phyloP scores from a whole-genome alignment of 371 early-diverging fungal species.

The Apophysomyces sp. region DNA sequence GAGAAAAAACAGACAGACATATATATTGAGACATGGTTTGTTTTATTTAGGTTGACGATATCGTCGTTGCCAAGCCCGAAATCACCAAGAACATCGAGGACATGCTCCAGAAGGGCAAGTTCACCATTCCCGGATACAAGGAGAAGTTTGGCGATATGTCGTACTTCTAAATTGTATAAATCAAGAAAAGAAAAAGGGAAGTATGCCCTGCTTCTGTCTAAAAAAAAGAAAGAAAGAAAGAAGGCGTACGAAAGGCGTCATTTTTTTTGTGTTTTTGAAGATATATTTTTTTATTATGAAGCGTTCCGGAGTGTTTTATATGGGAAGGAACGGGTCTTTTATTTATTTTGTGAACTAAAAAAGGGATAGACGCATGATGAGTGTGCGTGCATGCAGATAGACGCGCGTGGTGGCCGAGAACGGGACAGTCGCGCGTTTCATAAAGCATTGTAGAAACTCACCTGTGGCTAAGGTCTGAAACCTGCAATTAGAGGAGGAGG shows the following conservation, averaged over 20 bases:
- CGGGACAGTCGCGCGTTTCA: no score
- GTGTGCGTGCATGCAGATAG: no score
- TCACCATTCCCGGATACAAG: slow-evolving; percentile 92
- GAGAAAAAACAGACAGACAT: no score
- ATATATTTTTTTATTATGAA: background rate
- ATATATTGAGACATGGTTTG: no score
- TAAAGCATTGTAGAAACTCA: no score
- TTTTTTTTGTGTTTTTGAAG: background rate
- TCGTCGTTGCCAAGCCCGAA: slow-evolving; percentile 91
- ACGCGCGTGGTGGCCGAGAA: no score
- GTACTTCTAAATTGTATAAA: slow-evolving; percentile 61
- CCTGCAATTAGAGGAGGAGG: background rate
- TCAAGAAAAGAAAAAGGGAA: slow-evolving; percentile 8
- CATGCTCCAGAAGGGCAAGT: slow-evolving; percentile 89
- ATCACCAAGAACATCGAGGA: slow-evolving; percentile 85
- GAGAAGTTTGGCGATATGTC: slow-evolving; percentile 85
- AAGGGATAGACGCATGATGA: no score
- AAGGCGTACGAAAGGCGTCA: background rate
- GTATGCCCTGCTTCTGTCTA: no score
- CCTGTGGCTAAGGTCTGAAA: slow-evolving; percentile 1
- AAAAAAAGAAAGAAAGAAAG: background rate
- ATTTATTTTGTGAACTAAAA: no score
- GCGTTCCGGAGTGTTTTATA: background rate
- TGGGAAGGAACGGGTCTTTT: no score
- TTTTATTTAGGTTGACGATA: slow-evolving; percentile 83